Percentiles rank a stretch among this genome's conserved stretches.
phyloP scores from a whole-genome alignment of 2,329 filamentous ascomycete species.

The Teratosphaeria gauchensis region DNA sequence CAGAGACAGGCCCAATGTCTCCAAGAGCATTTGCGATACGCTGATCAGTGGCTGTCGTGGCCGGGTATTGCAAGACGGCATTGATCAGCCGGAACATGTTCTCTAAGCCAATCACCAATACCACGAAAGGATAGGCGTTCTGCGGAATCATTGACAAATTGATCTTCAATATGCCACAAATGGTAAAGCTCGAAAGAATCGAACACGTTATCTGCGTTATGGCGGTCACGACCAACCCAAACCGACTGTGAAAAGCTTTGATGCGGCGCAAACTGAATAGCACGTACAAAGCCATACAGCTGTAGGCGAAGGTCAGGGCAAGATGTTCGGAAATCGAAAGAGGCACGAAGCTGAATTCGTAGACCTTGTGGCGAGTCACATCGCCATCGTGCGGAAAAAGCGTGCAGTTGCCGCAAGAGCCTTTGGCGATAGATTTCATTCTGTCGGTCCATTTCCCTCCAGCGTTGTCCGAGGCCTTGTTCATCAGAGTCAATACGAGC shows the following conservation, averaged over 20 bases:
- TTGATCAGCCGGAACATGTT: conserved; percentile 69
- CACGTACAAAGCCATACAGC: conserved; percentile 55
- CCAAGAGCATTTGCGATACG: conserved; percentile 67
- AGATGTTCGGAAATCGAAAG: conserved; percentile 58
- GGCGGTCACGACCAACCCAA: conserved; percentile 63
- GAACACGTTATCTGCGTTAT: conserved; percentile 57
- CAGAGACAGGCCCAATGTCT: conserved; percentile 58
- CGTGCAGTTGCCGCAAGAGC: conserved; percentile 48
- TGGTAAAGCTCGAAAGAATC: conserved; percentile 68
- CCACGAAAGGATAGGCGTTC: conserved; percentile 66
- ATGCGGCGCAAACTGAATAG: conserved; percentile 57
- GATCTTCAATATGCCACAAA: conserved; percentile 66
- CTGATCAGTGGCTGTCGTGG: conserved; percentile 56
- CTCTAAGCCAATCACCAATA: conserved; percentile 66
- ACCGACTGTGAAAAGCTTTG: conserved; percentile 63
- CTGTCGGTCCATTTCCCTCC: conserved; percentile 57
- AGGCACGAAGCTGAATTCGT: conserved; percentile 70
- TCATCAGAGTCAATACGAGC: conserved; percentile 66
- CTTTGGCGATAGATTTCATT: conserved; percentile 43
- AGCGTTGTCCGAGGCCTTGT: conserved; percentile 55
- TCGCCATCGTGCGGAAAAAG: conserved; percentile 53
- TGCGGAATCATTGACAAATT: conserved; percentile 66
- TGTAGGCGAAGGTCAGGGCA: conserved; percentile 56
- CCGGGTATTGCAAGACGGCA: conserved; percentile 61
- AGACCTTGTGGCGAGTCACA: conserved; percentile 50